Base-by-base conservation (phyloP, 2,329 filamentous ascomycete genomes). In the Pyricularia sp. region DNA sequence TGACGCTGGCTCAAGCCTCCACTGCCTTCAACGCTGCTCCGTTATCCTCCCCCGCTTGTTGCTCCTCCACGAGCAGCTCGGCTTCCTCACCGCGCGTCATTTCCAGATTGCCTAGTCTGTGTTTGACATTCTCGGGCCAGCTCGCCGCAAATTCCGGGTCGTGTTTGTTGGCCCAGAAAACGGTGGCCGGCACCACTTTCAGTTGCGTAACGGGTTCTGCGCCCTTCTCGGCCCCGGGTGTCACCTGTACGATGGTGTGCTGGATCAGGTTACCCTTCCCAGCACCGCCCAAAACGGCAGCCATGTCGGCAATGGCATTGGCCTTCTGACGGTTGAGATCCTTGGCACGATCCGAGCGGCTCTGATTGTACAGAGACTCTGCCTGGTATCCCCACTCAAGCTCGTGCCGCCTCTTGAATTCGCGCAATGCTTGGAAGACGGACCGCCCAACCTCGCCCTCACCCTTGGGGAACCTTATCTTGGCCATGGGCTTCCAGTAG, bases 261-360 rank as follows among this genome's bases (percentile, higher is more conserved):
- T 63, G 70, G 65, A 85, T 76, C 70, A 74, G 77, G 73, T 82
- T 85, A 40, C 83, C 82, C 67, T 77, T 75, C 49, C 83, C 82
- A 10, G 72, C 68, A 4, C 83, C 84, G 8, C 74, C 75, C 64
- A 87, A 77, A 26, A 85, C 81, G 26, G 79, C 81, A 0, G 86
- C 85, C 68, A 89, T 78, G 73, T 89, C 86, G 65, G 86, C 86
- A 62, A 89, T 78, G 13, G 79, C 77, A 72, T 87, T 88, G 64
- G 79, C 78, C 73, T 81, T 83, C 75, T 88, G 85, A 70, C 85
- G 79, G 72, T 83, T 84, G 64, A 89, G 75, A 44, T 76, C 78
- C 62, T 72, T 70, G 35, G 81, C 84, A 60, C 84, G 79, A 70
- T 83, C 77, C 65, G 71, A 68, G 65, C 72, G 73, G 71, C 73